phyloP scores from a whole-genome alignment of 78 protist genomes.

The Dictyostelium capitatum region DNA sequence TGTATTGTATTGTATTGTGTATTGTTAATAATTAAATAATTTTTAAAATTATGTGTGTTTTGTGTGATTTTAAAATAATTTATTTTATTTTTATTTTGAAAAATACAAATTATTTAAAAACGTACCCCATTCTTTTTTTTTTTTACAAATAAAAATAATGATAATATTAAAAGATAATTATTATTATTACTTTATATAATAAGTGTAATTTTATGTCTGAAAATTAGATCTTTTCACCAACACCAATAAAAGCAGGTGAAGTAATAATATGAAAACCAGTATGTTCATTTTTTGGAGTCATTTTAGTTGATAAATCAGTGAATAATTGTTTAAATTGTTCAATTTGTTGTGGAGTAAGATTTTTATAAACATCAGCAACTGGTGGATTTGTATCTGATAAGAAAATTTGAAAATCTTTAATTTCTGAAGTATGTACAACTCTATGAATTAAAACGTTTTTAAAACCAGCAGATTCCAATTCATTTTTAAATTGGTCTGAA shows the following conservation, averaged over 20 bases:
- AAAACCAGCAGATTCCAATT: constrained; percentile 24
- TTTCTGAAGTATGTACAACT: background rate
- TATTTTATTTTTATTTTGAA: no score
- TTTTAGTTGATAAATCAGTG: background rate
- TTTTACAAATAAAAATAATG: no score
- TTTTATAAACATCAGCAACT: background rate
- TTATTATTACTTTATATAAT: no score
- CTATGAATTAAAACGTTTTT: constrained; percentile 3
- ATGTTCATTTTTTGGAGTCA: background rate
- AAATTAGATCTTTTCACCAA: constrained; percentile 1
- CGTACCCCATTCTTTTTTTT: no score
- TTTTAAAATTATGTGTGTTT: no score
- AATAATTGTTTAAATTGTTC: background rate
- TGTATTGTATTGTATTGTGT: no score
- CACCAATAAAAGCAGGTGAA: background rate
- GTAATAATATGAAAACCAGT: background rate
- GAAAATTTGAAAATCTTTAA: background rate
- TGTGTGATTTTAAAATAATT: no score
- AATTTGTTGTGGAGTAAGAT: background rate
- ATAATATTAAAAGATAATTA: no score
- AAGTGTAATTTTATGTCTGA: no score
- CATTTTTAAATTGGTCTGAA: background rate
- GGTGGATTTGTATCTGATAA: background rate
- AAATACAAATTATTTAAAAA: no score
- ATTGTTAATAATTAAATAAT: no score